A percentile compares a stretch with the other conserved stretches of the same genome.
phyloP scores from a whole-genome alignment of 73 alveolate genomes.

The Symbiodinium pilosum region DNA sequence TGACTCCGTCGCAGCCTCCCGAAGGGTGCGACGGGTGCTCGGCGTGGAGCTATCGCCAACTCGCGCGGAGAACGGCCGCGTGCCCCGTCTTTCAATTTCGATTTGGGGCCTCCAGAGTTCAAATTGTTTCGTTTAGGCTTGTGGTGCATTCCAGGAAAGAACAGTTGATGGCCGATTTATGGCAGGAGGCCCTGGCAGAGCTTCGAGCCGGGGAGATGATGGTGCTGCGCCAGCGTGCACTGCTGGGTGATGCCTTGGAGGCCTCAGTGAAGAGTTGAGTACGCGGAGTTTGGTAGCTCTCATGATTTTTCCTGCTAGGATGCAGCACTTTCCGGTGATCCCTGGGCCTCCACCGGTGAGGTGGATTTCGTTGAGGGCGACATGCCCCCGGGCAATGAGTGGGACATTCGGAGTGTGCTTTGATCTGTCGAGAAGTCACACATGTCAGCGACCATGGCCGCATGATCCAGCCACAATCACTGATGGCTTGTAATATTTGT shows the following conservation, averaged over 20 bases:
- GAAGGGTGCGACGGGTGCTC: conserved; percentile 38
- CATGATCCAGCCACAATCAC: too few relatives aligned
- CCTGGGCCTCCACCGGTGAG: neutral
- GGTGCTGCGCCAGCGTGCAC: neutral
- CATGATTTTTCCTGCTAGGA: neutral
- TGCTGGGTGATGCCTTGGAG: neutral
- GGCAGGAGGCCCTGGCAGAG: neutral
- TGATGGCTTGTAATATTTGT: too few relatives aligned
- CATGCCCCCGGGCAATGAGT: neutral
- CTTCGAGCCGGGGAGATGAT: neutral
- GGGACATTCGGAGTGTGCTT: too few relatives aligned
- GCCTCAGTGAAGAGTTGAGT: neutral
- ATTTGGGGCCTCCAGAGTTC: too few relatives aligned
- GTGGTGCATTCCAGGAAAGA: too few relatives aligned
- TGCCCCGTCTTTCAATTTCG: too few relatives aligned
- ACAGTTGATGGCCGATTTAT: neutral
- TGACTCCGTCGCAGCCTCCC: too few relatives aligned
- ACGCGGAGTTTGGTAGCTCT: neutral
- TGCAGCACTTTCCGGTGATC: neutral
- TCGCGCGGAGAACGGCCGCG: conserved; percentile 46
- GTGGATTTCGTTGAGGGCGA: conserved; percentile 25
- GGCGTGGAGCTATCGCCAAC: conserved; percentile 61
- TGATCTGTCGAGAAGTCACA: too few relatives aligned
- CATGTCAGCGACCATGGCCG: too few relatives aligned
- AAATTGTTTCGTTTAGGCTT: too few relatives aligned